Evolutionary conservation across 1,284 basidiomycete genomes (phyloP).

Genomic region (Ustilago lituana): DNA sequence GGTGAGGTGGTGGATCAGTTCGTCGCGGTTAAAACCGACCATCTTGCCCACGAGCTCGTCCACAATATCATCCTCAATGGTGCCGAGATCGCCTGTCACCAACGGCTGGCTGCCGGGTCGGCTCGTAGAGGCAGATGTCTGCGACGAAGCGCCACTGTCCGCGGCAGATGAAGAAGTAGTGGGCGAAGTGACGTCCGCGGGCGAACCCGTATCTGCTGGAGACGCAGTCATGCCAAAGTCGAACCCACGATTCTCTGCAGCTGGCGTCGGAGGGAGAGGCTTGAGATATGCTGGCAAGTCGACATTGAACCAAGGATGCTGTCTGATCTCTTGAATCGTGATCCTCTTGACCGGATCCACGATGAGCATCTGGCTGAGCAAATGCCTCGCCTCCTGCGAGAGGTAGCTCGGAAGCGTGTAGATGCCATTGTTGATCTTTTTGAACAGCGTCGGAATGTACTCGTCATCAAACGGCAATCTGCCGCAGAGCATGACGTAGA

Average conservation of each 20-base stretch:
- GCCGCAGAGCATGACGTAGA: conserved; percentile 67
- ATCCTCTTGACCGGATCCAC: conserved; percentile 67
- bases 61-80: conserved; percentile 88
- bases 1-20: conserved; percentile 84
- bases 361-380: conserved; percentile 65
- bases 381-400: conserved; percentile 60
- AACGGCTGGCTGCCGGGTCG: conserved; percentile 32
- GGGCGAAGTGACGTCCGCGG: conserved; percentile 27
- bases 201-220: conserved; percentile 33
- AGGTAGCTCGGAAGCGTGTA: conserved; percentile 64
- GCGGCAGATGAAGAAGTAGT: conserved; percentile 18
- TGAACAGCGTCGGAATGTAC: conserved; percentile 67
- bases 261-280: conserved; percentile 82
- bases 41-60: conserved; percentile 82
- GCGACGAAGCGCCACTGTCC: conserved; percentile 25
- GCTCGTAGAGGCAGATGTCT: conserved; percentile 27
- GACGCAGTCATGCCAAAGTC: conserved; percentile 66
- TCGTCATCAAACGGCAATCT: conserved; percentile 66
- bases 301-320: conserved; percentile 66
- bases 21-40: conserved; percentile 79
- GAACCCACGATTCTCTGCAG: conserved; percentile 70
- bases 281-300: conserved; percentile 68
- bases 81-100: conserved; percentile 73
- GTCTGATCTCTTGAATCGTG: conserved; percentile 63
- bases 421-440: conserved; percentile 67